Conservation (phyloP, 2,329 filamentous ascomycete species). For the Epichloe festucae region DNA sequence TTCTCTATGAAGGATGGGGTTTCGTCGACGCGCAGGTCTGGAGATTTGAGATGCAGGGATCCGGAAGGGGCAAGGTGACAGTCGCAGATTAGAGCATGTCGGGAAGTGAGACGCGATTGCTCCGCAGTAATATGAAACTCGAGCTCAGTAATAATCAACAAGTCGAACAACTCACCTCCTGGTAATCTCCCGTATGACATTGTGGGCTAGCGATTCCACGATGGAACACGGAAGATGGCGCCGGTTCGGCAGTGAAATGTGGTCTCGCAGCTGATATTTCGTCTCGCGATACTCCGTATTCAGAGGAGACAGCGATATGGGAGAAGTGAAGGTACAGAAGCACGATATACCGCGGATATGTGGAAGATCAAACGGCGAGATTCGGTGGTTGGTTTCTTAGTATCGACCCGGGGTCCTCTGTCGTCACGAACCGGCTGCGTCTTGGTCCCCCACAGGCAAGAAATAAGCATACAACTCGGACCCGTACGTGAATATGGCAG, state of each 20-base stretch:
- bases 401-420: background rate
- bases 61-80: background rate
- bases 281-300: background rate
- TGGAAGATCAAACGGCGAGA: background rate
- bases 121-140: background rate
- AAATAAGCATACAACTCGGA: no score
- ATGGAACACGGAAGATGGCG: background rate
- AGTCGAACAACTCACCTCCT: background rate
- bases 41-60: background rate
- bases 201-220: background rate
- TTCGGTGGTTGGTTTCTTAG: background rate
- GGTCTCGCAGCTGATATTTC: background rate
- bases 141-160: background rate
- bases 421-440: background rate
- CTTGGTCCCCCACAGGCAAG: no score
- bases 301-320: no score
- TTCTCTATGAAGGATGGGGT: background rate
- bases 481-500: background rate
- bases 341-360: no score
- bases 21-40: background rate
- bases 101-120: background rate
- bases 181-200: constrained; percentile 3
- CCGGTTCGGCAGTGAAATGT: background rate
- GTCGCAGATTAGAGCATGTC: background rate
- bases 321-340: no score